Base-by-base conservation (phyloP, 805 yeast genomes). In the Hanseniaspora meyeri region DNA sequence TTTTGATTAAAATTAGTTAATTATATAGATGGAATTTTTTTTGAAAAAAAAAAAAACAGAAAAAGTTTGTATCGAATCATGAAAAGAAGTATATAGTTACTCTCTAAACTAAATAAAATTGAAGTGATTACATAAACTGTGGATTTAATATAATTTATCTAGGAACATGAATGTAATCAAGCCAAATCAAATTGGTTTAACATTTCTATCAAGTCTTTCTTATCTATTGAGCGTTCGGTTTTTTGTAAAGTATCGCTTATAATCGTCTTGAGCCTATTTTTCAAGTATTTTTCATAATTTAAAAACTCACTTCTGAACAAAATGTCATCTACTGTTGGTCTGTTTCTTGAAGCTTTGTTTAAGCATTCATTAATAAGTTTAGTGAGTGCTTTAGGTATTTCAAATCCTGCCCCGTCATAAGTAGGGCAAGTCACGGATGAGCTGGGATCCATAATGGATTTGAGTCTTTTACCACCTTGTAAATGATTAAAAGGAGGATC, bases 391-490 rank as follows among this genome's bases (percentile, higher is more conserved):
- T 71, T 70, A 1, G 95, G 91, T 3, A 87, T 87, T n/a, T 67
- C 65, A 0, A 75, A 77, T 17, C 77, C 80, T 0, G 84, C 86
- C 0, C 80, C 62, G 0, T 88, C 88, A 32, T 69, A 70, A 29
- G 74, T 76, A 1, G 95, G 85, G 65, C 78, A 89, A 38, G 71
- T 70, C 14, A 89, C 81, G 61, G 80, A 79, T 27, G 87, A 79
- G 59, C 83, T 83, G 0, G 95, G 93, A 65, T 87, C 85, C 78
- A 86, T 86, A 40, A 88, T 91, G 1, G 96, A 96, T 65, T 83
- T 72, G 40, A 88, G 73, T 59, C 95, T 72, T 64, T 85, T 87
- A 58, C 84, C 79, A 0, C 95, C 93, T 51, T 81, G 78, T 62
- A 78, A 87, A 3, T 75, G 74, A 0, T 88, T 95, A 71, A 87